Evolutionary conservation across 345 rosid species (phyloP), one percentile per base, ranked within the genome.

Genomic region (Cardiospermum halicacabum): DNA sequence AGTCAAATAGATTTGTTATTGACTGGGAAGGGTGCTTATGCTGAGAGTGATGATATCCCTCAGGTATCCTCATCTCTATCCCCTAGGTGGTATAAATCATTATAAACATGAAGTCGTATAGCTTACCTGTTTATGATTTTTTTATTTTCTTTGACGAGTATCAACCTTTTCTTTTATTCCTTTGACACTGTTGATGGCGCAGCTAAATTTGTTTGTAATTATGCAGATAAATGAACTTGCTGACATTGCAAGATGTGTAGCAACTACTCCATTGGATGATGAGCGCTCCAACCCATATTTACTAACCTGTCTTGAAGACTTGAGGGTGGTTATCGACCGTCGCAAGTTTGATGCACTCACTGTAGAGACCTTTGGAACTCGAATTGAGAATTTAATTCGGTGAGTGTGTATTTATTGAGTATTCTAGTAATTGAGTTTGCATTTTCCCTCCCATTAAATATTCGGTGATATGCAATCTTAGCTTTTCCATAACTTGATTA

Each of bases 221-320:
- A 60, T 59, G 84, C 91, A 95, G 99, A 88, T 95, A 86, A 84
- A 64, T 80, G 99, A 95, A 72, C 97, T 95, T 78, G 97, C 91
- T 43, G 97, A 95, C 80, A 87, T 95, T 72, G 97, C 99, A 67
- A 90, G 82, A 81, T 87, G 94, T 82, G 96, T 82, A 36, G 97
- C 93, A 73, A 87, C 73, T 78, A 81, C 83, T 11, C 91, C 90
- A 56, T 74, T 83, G 71, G 89, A 84, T 47, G 96, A 95, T 80
- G 96, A 89, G 53, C 80, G 81, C 53, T 78, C 93, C 24, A 72
- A 78, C 16, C 81, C 90, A 4, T 87, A 79, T 75, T 74, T 95
- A 63, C 81, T 95, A 51, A 67, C 94, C 57, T 89, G 86, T 81
- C 90, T 95, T 65, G 94, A 86, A 31, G 97, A 86, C 71, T 80